Percentiles rank a stretch among this genome's conserved stretches.
Conservation (phyloP, 805 yeast species). For the Lipomyces oligophaga region DNA sequence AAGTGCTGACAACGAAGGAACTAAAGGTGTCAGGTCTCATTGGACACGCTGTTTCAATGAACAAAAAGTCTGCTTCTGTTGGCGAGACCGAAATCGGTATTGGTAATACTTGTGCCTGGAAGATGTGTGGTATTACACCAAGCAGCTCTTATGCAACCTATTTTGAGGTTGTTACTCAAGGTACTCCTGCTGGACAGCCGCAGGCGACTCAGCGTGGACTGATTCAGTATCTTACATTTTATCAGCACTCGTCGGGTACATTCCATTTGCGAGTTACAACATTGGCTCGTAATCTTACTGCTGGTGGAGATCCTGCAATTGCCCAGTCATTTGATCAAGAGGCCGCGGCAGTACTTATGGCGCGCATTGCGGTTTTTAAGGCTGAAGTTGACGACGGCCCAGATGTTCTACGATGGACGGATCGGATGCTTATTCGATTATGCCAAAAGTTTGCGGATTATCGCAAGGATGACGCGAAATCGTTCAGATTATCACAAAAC, state of each 20-base stretch:
- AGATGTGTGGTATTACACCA: constrained; percentile 79
- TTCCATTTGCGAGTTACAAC: constrained; percentile 89
- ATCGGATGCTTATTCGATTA: constrained; percentile 80
- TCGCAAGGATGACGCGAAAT: constrained; percentile 74
- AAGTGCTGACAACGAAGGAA: constrained; percentile 81
- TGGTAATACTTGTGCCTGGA: constrained; percentile 89
- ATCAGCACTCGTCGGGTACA: constrained; percentile 93
- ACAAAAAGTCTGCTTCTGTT: constrained; percentile 64
- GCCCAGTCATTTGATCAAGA: constrained; percentile 89
- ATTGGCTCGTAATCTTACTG: constrained; percentile 50
- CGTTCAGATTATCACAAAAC: constrained; percentile 78
- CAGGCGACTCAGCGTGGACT: constrained; percentile 35
- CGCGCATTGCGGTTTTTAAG: constrained; percentile 85
- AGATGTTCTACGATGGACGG: constrained; percentile 92
- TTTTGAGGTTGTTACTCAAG: constrained; percentile 59
- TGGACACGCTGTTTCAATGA: constrained; percentile 81
- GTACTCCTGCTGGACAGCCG: constrained; percentile 28
- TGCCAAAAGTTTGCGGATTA: constrained; percentile 94
- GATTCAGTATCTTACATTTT: constrained; percentile 84
- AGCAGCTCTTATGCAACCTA: constrained; percentile 83
- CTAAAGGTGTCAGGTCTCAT: constrained; percentile 87
- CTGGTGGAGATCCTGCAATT: constrained; percentile 54
- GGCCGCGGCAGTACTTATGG: constrained; percentile 92
- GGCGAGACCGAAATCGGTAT: constrained; percentile 92
- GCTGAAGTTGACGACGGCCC: constrained; percentile 82